Percentiles rank a stretch among this genome's conserved stretches.
phyloP scores from a whole-genome alignment of 768 basidiomycete species.

The Lactifluus subvellereus region DNA sequence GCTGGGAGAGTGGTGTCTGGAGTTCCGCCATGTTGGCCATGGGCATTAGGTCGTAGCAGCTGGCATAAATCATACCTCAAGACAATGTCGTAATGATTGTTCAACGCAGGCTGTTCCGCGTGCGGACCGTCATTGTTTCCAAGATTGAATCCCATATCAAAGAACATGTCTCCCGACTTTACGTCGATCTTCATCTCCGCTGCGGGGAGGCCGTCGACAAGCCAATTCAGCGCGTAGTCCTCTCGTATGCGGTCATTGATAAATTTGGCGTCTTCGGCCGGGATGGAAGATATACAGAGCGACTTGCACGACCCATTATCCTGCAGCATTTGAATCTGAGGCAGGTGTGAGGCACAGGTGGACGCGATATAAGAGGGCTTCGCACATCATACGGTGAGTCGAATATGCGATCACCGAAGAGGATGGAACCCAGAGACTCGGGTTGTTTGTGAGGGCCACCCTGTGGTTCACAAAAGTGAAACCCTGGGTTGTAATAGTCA shows the following conservation, averaged over 20 bases:
- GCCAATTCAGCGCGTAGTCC: slow-evolving; percentile 92
- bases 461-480: slow-evolving; percentile 80
- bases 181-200: slow-evolving; percentile 86
- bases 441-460: slow-evolving; percentile 69
- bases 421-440: slow-evolving; percentile 84
- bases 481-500: slow-evolving; percentile 86
- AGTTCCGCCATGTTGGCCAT: slow-evolving; percentile 13
- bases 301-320: slow-evolving; percentile 69
- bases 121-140: slow-evolving; percentile 59
- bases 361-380: slow-evolving; percentile 12
- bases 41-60: not conserved
- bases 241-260: slow-evolving; percentile 89
- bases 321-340: slow-evolving; percentile 74
- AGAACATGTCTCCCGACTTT: slow-evolving; percentile 79
- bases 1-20: slow-evolving; percentile 74
- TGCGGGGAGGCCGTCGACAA: slow-evolving; percentile 89
- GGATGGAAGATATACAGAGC: slow-evolving; percentile 61
- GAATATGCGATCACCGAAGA: slow-evolving; percentile 96
- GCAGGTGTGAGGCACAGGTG: slow-evolving; percentile 13
- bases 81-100: slow-evolving; percentile 92
- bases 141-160: slow-evolving; percentile 93
- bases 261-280: slow-evolving; percentile 73
- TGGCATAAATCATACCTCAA: slow-evolving; percentile 45
- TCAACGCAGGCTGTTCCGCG: slow-evolving; percentile 59
- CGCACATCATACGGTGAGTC: slow-evolving; percentile 82